Base-by-base conservation (phyloP, 805 yeast genomes). In the Ogataea nonfermentans region DNA sequence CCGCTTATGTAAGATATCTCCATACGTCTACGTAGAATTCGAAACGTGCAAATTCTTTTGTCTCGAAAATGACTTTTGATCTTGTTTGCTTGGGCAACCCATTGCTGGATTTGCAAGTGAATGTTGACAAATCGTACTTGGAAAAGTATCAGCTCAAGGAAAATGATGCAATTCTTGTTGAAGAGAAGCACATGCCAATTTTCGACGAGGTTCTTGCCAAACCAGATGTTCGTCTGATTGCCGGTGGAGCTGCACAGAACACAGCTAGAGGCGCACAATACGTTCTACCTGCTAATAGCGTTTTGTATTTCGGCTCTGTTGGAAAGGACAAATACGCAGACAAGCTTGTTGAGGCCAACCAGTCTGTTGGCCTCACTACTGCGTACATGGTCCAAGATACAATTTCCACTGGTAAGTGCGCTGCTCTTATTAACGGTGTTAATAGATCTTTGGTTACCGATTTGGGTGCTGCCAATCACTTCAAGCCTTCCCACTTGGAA, bases 201-300 rank as follows among this genome's bases (percentile, higher is more conserved):
- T 93, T 73, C 66, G 82, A 77, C 43, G 98, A 93, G 65, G 76
- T 86, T 51, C 68, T 88, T 40, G 64, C 71, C 25, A 69, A 68
- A 61, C 70, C 74, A 25, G 76, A 73, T 44, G 79, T 87, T 47
- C 76, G 79, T 56, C 67, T 80, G 46, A 78, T 91, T 53, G 99
- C 99, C 47, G 99, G 99, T 55, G 99, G 99, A 64, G 99, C 99
- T 57, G 99, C 97, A 46, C 99, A 93, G 72, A 93, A 93, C 74
- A 79, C 98, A 49, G 97, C 98, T 43, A 81, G 99, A 70, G 99
- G 96, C 61, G 98, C 98, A 35, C 97, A 91, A 62, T 91, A 87
- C 69, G 66, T 88, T 41, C 75, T 93, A 36, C 96, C 97, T 44
- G 65, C 70, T 32, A 66, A 79, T 53, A 79, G 91, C 23, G 98